phyloP scores from a whole-genome alignment of 139 green algal species.

The Bryopsis sp. region DNA sequence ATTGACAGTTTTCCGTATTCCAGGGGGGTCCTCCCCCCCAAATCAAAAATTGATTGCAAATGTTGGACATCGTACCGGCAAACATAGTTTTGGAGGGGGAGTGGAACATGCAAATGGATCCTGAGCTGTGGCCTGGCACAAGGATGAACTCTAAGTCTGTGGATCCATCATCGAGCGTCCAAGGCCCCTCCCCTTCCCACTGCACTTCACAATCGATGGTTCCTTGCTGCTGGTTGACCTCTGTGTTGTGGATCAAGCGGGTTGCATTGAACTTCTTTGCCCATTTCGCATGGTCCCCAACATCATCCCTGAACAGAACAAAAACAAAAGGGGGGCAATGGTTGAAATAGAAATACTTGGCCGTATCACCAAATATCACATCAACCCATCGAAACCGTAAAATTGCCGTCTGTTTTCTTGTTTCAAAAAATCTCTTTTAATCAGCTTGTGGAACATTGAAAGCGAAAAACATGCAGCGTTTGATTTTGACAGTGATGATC shows the following conservation, averaged over 20 bases:
- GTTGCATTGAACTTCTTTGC: slow-evolving; percentile 37
- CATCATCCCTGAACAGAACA: slow-evolving; percentile 51
- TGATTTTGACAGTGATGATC: too few relatives aligned
- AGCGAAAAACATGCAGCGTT: too few relatives aligned
- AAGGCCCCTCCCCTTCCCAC: slow-evolving; percentile 55
- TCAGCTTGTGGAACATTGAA: too few relatives aligned
- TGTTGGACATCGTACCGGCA: slow-evolving; percentile 36
- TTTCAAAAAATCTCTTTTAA: too few relatives aligned
- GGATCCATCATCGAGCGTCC: slow-evolving; percentile 30
- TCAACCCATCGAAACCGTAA: too few relatives aligned
- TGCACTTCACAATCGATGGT: slow-evolving; percentile 41
- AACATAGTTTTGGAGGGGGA: slow-evolving; percentile 39
- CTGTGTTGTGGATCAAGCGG: slow-evolving; percentile 59
- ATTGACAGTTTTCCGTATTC: background rate
- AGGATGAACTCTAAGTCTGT: slow-evolving; percentile 48
- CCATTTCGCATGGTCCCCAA: slow-evolving; percentile 65
- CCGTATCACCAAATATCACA: too few relatives aligned
- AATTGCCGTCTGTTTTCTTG: background rate
- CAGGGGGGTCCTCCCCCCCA: background rate
- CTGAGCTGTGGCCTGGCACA: slow-evolving; percentile 62
- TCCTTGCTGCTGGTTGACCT: slow-evolving; percentile 21
- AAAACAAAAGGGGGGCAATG: background rate
- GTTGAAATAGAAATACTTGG: background rate
- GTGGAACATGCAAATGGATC: slow-evolving; percentile 50
- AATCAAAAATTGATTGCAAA: background rate